A percentile compares a stretch with the other conserved stretches of the same genome.
These are phyloP conservation scores for Leonotis leonurus DNA, from an alignment of 257 asterid genomes.

Conservation along the genomic window DNA sequence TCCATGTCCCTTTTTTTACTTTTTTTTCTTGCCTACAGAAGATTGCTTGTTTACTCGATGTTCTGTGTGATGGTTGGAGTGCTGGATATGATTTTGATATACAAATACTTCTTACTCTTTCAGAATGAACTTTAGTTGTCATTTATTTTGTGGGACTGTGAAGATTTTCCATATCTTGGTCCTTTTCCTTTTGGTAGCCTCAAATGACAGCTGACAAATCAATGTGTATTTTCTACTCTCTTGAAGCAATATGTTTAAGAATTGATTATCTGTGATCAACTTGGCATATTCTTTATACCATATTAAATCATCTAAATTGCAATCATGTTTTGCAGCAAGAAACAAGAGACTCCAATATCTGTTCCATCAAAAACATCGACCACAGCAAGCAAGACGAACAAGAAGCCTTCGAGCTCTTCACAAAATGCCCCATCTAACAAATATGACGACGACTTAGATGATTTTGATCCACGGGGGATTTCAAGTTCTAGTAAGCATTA, in stretches of 20 bases:
- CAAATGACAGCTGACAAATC: not conserved
- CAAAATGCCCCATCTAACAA: constrained; percentile 34
- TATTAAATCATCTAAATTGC: constrained; percentile 25
- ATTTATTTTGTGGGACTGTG: not conserved
- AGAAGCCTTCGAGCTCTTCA: constrained; percentile 39
- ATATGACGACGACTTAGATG: constrained; percentile 72
- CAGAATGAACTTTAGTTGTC: not conserved
- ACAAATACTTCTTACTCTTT: not conserved
- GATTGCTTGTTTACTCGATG: constrained; percentile 11
- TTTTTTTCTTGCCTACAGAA: not conserved
- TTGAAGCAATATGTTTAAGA: not conserved
- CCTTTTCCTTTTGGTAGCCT: not conserved
- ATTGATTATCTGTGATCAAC: not conserved
- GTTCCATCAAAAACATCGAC: constrained; percentile 35
- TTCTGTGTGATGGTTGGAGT: constrained; percentile 4
- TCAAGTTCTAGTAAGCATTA: constrained; percentile 66
- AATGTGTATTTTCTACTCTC: constrained; percentile 2
- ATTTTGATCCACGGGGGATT: constrained; percentile 93
- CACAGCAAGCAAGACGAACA: constrained; percentile 32
- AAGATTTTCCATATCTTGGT: constrained; percentile 2
- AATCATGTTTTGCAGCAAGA: constrained; percentile 44
- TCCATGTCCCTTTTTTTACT: not conserved
- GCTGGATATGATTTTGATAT: not conserved
- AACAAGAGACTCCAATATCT: constrained; percentile 33
- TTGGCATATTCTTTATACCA: not conserved